Percentiles rank a stretch among this genome's conserved stretches.
phyloP scores from a whole-genome alignment of 2,329 filamentous ascomycete genomes.

The Aureobasidium sp. region DNA sequence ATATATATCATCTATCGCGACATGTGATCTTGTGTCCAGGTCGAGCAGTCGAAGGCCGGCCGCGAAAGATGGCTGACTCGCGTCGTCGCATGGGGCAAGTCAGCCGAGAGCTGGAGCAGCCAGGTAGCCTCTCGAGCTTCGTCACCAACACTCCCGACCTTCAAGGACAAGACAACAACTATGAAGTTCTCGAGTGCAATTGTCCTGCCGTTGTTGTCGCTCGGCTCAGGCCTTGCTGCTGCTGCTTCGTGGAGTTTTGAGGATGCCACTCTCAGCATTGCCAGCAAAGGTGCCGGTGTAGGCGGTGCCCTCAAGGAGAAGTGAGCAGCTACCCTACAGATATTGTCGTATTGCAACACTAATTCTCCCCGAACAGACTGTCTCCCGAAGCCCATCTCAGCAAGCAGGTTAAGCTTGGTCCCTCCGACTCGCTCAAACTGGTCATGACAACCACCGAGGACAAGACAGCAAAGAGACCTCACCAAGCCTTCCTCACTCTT shows the following conservation, averaged over 20 bases:
- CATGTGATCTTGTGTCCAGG: background rate
- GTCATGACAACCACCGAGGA: conserved; percentile 72
- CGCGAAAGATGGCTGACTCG: background rate
- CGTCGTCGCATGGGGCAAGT: background rate
- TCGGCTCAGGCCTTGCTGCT: conserved; percentile 31
- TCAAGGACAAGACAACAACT: conserved; percentile 8
- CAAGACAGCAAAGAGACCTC: conserved; percentile 71
- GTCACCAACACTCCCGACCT: background rate
- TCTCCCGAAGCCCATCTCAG: conserved; percentile 48
- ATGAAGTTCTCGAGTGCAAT: conserved; percentile 22
- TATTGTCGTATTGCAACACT: background rate
- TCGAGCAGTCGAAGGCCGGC: background rate
- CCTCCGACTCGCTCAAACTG: conserved; percentile 70
- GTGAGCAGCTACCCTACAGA: conserved; percentile 14
- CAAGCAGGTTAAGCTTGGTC: conserved; percentile 27
- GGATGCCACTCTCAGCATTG: conserved; percentile 60
- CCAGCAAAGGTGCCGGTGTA: conserved; percentile 49
- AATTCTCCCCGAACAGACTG: conserved; percentile 27
- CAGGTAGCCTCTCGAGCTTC: conserved; percentile 11
- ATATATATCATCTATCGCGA: background rate
- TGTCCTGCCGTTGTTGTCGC: conserved; percentile 17
- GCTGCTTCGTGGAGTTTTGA: conserved; percentile 62
- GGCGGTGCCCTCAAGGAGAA: conserved; percentile 52
- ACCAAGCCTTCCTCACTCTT: conserved; percentile 86
- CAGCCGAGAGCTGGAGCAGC: conserved; percentile 1